Base-by-base conservation (phyloP, 2,329 filamentous ascomycete genomes). In the Chrysoporthe deuterocubensis region DNA sequence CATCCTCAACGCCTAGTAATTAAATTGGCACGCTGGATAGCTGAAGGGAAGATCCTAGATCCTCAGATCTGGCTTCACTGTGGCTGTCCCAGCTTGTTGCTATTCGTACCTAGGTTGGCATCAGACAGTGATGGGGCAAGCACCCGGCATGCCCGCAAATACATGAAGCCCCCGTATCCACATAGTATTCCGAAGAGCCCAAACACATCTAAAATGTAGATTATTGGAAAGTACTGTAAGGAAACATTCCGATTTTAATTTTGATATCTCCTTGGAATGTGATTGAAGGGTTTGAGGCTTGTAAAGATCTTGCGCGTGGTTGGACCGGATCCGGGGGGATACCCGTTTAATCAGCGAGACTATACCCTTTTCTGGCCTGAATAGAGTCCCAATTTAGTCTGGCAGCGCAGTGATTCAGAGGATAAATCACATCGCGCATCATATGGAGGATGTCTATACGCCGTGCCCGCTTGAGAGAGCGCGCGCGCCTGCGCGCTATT, bases 301-400 rank as follows among this genome's bases (percentile, higher is more conserved):
- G 42, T 42, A 32, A 21, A 14, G 46, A 18, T 14, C 26, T n/a
- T 7, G 9, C 32, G n/a, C 7, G 14, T 50, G 59, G 66, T 50
- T 60, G 59, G 54, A 13, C 14, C 44, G 42, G 18, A 6, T 32
- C 42, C 21, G 32, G 16, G 37, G 43, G 54, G 58, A 18, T 5
- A 13, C 46, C 18, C 21, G 62, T n/a, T 18, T 21, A n/a, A 57
- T 21, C 26, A 34, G 42, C 43, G 62, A 67, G 9, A 58, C 68
- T 65, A 69, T 67, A 50, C 68, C 68, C 58, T 26, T 65, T 70
- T 70, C 32, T 64, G 66, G 48, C 32, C 48, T 70, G 62, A 70
- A 70, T 70, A 70, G 54, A 26, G 9, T 46, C 65, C 61, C 58
- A 52, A 63, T 63, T 40, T 46, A 52, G 62, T 61, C 44, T 44